Evolutionary conservation across 164 flowering plant genomes (phyloP).

Genomic region (Amborella trichopoda): DNA sequence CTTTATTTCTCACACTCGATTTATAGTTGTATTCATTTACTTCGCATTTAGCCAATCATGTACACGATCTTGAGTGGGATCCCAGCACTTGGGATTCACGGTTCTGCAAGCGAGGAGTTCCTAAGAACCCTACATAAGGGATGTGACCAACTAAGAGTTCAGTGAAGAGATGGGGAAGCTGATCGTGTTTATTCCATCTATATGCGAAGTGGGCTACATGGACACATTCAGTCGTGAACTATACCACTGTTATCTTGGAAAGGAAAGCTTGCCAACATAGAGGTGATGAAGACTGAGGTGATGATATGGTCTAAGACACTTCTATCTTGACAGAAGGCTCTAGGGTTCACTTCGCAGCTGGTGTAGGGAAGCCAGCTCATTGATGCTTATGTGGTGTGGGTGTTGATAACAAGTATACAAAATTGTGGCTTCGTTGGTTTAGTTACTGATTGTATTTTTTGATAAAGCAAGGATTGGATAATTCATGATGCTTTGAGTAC

Average conservation of each 20-base stretch:
- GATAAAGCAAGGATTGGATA: too few relatives aligned
- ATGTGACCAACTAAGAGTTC: conserved; percentile 93
- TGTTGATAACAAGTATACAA: too few relatives aligned
- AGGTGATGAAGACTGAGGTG: conserved; percentile 82
- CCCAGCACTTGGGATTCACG: too few relatives aligned
- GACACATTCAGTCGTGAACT: conserved; percentile 79
- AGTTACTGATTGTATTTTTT: too few relatives aligned
- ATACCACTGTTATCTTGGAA: conserved; percentile 62
- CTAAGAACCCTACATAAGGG: too few relatives aligned
- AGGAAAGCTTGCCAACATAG: conserved; percentile 74
- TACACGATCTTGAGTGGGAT: too few relatives aligned
- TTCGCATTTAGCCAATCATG: too few relatives aligned
- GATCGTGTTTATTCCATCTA: conserved; percentile 58
- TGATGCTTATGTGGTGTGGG: conserved; percentile 75
- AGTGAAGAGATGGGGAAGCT: conserved; percentile 79
- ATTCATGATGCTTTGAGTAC: too few relatives aligned
- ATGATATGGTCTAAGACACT: conserved; percentile 79
- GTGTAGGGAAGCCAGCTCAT: conserved; percentile 57
- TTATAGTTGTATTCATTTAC: too few relatives aligned
- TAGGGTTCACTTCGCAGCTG: conserved; percentile 58
- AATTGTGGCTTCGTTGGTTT: too few relatives aligned
- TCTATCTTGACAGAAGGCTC: conserved; percentile 52
- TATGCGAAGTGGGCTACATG: conserved; percentile 88
- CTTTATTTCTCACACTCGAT: too few relatives aligned
- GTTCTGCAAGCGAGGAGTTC: too few relatives aligned